Conservation (phyloP, 495 filamentous ascomycete genomes). For the Aspergillus ellipticus region DNA sequence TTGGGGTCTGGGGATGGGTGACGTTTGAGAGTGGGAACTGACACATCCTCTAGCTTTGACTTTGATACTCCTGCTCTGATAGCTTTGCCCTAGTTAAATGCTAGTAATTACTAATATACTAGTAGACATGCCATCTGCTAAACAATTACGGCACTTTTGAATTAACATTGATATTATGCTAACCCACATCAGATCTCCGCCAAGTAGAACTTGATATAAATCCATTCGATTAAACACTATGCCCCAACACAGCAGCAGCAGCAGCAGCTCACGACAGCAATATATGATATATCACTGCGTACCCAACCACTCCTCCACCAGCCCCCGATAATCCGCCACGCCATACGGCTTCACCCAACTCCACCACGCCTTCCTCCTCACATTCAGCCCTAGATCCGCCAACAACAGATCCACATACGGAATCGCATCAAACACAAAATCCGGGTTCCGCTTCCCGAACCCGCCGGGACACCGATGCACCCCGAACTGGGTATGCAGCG, state of each 20-base stretch:
- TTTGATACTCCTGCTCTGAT: no score
- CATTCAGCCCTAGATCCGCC: constrained; percentile 57
- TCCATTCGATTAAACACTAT: no score
- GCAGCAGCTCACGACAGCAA: no score
- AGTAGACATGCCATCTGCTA: no score
- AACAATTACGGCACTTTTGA: no score
- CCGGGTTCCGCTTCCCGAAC: constrained; percentile 59
- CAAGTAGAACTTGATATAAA: no score
- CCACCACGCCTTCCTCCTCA: constrained; percentile 39
- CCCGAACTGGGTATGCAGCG: constrained; percentile 63
- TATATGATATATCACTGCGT: neutral
- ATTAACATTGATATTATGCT: no score
- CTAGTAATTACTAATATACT: no score
- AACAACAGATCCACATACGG: constrained; percentile 76
- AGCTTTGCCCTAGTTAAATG: no score
- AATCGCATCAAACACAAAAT: constrained; percentile 71
- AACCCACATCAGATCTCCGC: no score
- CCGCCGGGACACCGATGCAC: constrained; percentile 66
- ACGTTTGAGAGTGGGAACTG: no score
- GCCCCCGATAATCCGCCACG: constrained; percentile 55
- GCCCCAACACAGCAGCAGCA: neutral
- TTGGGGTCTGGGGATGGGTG: neutral
- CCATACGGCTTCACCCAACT: constrained; percentile 55
- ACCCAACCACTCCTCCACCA: constrained; percentile 54
- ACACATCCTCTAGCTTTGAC: no score